phyloP scores from a whole-genome alignment of 2,329 filamentous ascomycete species.

The Parafenestella ontariensis region DNA sequence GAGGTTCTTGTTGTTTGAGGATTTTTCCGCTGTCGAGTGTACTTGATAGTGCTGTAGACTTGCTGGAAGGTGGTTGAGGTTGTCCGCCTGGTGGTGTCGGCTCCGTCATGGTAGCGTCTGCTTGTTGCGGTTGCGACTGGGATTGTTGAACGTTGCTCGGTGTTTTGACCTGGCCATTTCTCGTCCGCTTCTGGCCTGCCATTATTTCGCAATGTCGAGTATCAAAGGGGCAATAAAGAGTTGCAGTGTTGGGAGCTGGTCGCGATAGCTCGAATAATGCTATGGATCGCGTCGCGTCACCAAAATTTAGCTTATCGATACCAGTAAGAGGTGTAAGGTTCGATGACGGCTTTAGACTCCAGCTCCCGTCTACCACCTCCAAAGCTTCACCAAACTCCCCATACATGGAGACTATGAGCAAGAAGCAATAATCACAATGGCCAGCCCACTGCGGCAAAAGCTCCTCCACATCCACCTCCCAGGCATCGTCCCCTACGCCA shows the following conservation, averaged over 20 bases:
- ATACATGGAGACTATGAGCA: background rate
- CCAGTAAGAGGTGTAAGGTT: conserved; percentile 13
- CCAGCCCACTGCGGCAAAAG: conserved; percentile 56
- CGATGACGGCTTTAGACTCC: conserved; percentile 4
- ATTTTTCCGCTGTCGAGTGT: background rate
- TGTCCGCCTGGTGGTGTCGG: conserved; percentile 22
- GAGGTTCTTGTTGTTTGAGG: background rate
- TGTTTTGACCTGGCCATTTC: conserved; percentile 30
- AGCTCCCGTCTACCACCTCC: background rate
- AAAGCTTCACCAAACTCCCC: background rate
- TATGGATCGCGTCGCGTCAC: conserved; percentile 17
- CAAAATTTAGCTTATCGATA: conserved; percentile 26
- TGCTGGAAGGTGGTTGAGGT: conserved; percentile 15
- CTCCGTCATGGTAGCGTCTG: conserved; percentile 9
- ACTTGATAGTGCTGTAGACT: conserved; percentile 5
- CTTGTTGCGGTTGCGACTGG: background rate
- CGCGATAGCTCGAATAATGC: background rate
- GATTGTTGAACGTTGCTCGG: background rate
- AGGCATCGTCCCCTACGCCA: conserved; percentile 60
- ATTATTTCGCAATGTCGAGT: conserved; percentile 8
- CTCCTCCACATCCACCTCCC: conserved; percentile 69
- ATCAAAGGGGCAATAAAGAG: background rate
- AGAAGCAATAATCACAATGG: conserved; percentile 10
- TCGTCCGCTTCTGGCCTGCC: conserved; percentile 36
- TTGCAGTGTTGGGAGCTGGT: background rate